A percentile compares a stretch with the other conserved stretches of the same genome.
Conservation (phyloP, 257 asterid species). For the Petunia secreta region DNA sequence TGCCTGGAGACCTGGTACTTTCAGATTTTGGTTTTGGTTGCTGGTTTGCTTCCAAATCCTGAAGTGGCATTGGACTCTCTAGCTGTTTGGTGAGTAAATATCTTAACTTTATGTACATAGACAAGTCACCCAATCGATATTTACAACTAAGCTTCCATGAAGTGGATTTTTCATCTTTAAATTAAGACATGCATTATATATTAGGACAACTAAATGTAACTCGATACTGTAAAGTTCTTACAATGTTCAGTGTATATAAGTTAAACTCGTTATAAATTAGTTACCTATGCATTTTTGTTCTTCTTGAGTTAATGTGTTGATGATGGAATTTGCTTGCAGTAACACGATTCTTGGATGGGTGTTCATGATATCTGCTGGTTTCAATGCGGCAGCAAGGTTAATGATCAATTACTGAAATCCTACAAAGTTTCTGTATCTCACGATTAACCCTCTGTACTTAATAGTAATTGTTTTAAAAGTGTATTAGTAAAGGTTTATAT, state of each 20-base stretch:
- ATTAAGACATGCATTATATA: background rate
- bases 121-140: no score
- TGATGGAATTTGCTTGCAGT: slow-evolving; percentile 29
- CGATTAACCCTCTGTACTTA: background rate
- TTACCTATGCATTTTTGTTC: background rate
- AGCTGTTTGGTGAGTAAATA: slow-evolving; percentile 37
- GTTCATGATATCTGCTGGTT: slow-evolving; percentile 43
- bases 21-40: slow-evolving; percentile 37
- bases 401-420: background rate
- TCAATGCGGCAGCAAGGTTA: slow-evolving; percentile 53
- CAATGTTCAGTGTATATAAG: no score
- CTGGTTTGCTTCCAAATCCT: slow-evolving; percentile 42
- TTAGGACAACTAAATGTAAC: background rate
- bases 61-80: slow-evolving; percentile 42
- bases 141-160: no score
- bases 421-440: background rate
- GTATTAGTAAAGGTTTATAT: background rate
- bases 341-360: slow-evolving; percentile 37
- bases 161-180: background rate
- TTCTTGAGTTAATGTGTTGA: background rate
- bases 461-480: no score
- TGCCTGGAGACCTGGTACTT: slow-evolving; percentile 45
- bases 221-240: no score
- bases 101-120: background rate
- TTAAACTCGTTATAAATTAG: background rate